These are phyloP conservation scores for Mycena vitilis DNA, from an alignment of 768 basidiomycete genomes.

Conservation along the genomic window DNA sequence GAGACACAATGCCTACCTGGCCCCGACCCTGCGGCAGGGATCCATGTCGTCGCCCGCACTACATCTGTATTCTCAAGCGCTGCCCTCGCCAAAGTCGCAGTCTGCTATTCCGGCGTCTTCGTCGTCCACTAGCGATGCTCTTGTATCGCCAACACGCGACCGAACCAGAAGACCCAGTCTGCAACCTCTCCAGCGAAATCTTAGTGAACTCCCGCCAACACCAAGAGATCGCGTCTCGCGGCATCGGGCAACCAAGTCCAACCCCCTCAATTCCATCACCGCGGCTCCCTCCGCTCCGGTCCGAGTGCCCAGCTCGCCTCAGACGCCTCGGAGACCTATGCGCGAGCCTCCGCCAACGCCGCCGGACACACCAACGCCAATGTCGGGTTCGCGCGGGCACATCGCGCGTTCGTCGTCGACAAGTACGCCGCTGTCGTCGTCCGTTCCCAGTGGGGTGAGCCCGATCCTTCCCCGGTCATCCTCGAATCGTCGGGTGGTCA, in stretches of 20 bases:
- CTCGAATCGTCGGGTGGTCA: slow-evolving; percentile 52
- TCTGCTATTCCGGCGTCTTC: slow-evolving; percentile 59
- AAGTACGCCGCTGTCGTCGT: slow-evolving; percentile 53
- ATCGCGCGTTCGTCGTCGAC: slow-evolving; percentile 48
- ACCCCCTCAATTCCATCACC: slow-evolving; percentile 45
- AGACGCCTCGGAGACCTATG: slow-evolving; percentile 50
- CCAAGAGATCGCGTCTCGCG: slow-evolving; percentile 41
- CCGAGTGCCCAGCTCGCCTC: slow-evolving; percentile 42
- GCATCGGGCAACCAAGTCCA: slow-evolving; percentile 46
- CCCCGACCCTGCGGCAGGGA: slow-evolving; percentile 69
- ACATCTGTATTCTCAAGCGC: slow-evolving; percentile 69
- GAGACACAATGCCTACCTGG: slow-evolving; percentile 63
- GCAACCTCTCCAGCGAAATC: slow-evolving; percentile 50
- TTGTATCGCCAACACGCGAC: slow-evolving; percentile 61
- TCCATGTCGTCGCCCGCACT: slow-evolving; percentile 83
- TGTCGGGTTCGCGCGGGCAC: slow-evolving; percentile 49
- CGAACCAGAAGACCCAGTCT: slow-evolving; percentile 55
- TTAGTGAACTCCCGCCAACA: slow-evolving; percentile 49
- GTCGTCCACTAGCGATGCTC: slow-evolving; percentile 56
- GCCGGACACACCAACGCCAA: slow-evolving; percentile 62
- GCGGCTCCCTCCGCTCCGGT: slow-evolving; percentile 38
- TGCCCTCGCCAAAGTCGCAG: slow-evolving; percentile 65
- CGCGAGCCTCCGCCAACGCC: slow-evolving; percentile 54
- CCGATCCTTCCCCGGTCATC: slow-evolving; percentile 58
- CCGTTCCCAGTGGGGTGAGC: slow-evolving; percentile 50